These are phyloP conservation scores for Moniliella sp. DNA, from an alignment of 1,284 basidiomycete genomes.

Conservation along the genomic window DNA sequence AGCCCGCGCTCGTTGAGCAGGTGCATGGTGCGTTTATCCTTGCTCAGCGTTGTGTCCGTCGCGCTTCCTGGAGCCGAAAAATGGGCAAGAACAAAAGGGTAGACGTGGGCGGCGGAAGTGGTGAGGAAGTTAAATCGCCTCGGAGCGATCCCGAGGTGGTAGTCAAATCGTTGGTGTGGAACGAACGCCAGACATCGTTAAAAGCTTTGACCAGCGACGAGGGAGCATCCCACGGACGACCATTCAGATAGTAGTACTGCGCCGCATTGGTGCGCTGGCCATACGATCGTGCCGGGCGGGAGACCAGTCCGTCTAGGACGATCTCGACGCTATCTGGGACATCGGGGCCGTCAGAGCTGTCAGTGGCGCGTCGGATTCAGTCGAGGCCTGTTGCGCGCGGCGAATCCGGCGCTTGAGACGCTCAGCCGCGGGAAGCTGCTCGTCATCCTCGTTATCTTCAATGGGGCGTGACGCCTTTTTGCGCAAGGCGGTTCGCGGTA, in stretches of 20 bases:
- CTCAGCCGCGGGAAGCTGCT: too few species aligned
- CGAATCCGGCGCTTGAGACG: too few species aligned
- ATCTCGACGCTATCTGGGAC: slow-evolving; percentile 32
- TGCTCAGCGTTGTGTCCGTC: slow-evolving; percentile 85
- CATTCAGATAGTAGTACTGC: slow-evolving; percentile 85
- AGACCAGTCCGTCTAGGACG: slow-evolving; percentile 55
- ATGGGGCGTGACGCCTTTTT: too few species aligned
- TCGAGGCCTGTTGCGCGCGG: too few species aligned
- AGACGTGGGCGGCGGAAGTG: slow-evolving; percentile 44
- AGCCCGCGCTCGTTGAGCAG: slow-evolving; percentile 69
- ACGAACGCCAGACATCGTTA: slow-evolving; percentile 27
- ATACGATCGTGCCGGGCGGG: slow-evolving; percentile 49
- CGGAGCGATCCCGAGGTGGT: slow-evolving; percentile 44
- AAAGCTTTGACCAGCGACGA: slow-evolving; percentile 14
- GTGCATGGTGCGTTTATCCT: slow-evolving; percentile 85
- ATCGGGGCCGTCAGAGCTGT: slow-evolving; percentile 1
- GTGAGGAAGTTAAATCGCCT: slow-evolving; percentile 44
- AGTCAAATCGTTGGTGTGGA: slow-evolving; percentile 12
- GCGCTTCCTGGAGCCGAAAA: slow-evolving; percentile 58
- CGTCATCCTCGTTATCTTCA: too few species aligned
- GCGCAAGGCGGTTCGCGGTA: too few species aligned
- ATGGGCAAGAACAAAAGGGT: slow-evolving; percentile 61
- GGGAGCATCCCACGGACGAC: slow-evolving; percentile 63
- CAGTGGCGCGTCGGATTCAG: too few species aligned
- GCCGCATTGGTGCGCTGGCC: slow-evolving; percentile 50